Conservation (phyloP, 176 grass and related monocot genomes). For the Carex cristatella region DNA sequence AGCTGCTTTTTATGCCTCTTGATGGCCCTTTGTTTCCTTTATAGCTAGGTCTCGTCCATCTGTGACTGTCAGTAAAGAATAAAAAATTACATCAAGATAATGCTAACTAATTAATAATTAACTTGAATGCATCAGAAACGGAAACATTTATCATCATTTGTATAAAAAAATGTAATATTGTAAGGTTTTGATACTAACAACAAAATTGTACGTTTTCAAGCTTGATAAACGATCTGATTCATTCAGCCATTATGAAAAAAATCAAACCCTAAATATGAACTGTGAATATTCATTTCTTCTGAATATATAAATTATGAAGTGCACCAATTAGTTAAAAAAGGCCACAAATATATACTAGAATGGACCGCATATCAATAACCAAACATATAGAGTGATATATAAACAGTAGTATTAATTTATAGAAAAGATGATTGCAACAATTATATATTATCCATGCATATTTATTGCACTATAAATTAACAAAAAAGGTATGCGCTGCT, state of each 20-base stretch:
- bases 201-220: not conserved
- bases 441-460: too few species aligned
- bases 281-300: not conserved
- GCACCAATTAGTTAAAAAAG: not conserved
- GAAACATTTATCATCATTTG: not conserved
- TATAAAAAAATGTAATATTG: not conserved
- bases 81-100: not conserved
- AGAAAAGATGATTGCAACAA: too few species aligned
- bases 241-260: not conserved
- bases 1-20: constrained; percentile 15
- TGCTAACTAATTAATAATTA: not conserved
- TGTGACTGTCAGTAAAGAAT: not conserved
- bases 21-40: not conserved
- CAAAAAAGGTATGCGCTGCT: too few species aligned
- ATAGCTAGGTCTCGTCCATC: not conserved
- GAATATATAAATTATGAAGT: not conserved
- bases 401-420: not conserved
- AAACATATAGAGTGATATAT: not conserved
- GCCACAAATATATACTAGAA: not conserved
- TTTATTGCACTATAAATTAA: not conserved
- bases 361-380: not conserved
- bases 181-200: not conserved
- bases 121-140: not conserved
- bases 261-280: not conserved
- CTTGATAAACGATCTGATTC: not conserved